Conservation (phyloP, 179 eudicot species). For the Spergularia azorica region DNA sequence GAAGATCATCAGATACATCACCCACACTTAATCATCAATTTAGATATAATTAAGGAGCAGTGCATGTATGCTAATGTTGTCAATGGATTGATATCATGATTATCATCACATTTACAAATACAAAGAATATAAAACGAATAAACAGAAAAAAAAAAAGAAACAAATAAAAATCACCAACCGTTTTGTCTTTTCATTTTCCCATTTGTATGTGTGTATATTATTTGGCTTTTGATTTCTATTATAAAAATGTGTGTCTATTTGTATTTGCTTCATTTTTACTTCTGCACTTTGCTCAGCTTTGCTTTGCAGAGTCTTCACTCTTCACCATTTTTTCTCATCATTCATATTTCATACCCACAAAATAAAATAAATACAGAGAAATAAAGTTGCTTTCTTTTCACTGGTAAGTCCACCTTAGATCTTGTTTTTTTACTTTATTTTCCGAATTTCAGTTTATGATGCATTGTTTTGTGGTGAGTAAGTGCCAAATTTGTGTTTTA, state of each 20-base stretch:
- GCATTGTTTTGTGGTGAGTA: background rate
- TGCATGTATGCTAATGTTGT: background rate
- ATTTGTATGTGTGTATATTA: conserved; percentile 1
- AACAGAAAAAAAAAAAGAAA: background rate
- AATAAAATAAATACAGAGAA: background rate
- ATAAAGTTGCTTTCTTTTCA: background rate
- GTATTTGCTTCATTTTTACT: conserved; percentile 31
- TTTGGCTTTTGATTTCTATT: background rate
- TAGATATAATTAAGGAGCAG: background rate
- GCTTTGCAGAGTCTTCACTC: conserved; percentile 9
- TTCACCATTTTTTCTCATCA: conserved; percentile 19
- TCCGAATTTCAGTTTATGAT: background rate
- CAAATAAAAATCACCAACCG: conserved; percentile 5
- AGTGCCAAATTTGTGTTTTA: background rate
- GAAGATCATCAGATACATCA: conserved; percentile 6
- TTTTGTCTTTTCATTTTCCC: conserved; percentile 4
- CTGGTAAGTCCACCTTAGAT: conserved; percentile 26
- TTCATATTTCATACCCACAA: background rate
- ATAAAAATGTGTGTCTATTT: background rate
- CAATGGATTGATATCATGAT: background rate
- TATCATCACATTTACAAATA: too few species aligned
- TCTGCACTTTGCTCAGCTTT: conserved; percentile 7
- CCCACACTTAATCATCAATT: conserved; percentile 2
- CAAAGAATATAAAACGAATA: background rate
- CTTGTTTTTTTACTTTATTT: background rate